Evolutionary conservation across 192 early-diverging fungal species (phyloP), one percentile per base, ranked within the genome.

Genomic region (Podila epigama): DNA sequence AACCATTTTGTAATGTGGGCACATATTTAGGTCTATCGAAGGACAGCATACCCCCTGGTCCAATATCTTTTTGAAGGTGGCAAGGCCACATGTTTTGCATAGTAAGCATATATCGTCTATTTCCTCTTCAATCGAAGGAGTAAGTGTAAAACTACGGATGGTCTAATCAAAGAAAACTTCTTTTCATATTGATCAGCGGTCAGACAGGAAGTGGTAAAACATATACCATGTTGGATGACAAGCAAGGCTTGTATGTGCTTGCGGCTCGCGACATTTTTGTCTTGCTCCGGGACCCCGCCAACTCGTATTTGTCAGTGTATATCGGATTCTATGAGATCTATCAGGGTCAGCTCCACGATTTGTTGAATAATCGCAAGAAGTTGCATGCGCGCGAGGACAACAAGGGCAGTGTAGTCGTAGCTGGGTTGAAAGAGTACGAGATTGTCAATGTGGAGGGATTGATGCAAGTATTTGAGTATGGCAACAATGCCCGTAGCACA

Each of bases 1-100:
- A n/a, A n/a, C n/a, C n/a, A n/a, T n/a, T n/a, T n/a, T n/a, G n/a
- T n/a, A n/a, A n/a, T n/a, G n/a, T n/a, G n/a, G n/a, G n/a, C n/a
- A n/a, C n/a, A n/a, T n/a, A n/a, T n/a, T n/a, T 71, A 75, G 88
- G 88, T 94, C 3, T 99, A 99, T 79, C 81, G 88, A 68, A 86
- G 95, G 40, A 98, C 97, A 5, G 97, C 97, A 39, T 87, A 89
- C 52, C 97, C 97, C 0, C 80, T 99, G 29, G 96, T 99, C 1
- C 90, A 96, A 53, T 97, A 97, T 75, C 90, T 98, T 27, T 99
- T 99, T 58, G 73, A 84, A 31, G 97, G 97, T 0, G 97, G 97
- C 65, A 98, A 97, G 60, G 96, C 96, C 0, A 99, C 97, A 11
- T 98, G 96, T 70, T 99, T 99, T 91, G 97, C 96, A 35, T 99